Evolutionary conservation across 176 grass and related monocot species (phyloP).

Genomic region (Carex pumila): DNA sequence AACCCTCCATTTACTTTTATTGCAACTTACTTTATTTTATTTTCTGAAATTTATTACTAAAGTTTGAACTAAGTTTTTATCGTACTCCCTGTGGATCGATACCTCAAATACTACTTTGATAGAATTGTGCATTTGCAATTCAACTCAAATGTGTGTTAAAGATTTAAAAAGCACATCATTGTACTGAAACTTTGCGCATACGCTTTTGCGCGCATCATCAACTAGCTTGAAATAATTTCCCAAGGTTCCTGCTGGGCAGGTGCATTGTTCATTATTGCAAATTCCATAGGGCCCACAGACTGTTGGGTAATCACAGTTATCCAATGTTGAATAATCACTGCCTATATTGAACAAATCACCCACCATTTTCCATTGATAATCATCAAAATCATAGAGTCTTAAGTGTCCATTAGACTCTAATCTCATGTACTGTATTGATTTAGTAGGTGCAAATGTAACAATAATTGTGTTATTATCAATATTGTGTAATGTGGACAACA

Average conservation of each 20-base stretch:
- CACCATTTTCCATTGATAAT: not conserved
- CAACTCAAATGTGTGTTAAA: too few relatives aligned
- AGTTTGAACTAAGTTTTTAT: too few relatives aligned
- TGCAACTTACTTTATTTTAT: too few relatives aligned
- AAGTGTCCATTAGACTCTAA: not conserved
- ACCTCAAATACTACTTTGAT: too few relatives aligned
- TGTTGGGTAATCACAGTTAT: not conserved
- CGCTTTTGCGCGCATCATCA: too few relatives aligned
- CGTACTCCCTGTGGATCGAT: too few relatives aligned
- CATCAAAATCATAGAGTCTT: not conserved
- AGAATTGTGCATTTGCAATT: too few relatives aligned
- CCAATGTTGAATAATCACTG: too few relatives aligned
- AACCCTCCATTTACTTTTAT: too few relatives aligned
- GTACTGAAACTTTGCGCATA: too few relatives aligned
- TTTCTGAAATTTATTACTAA: too few relatives aligned
- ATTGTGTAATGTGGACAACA: not conserved
- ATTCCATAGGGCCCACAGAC: conserved; percentile 1
- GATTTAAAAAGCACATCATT: too few relatives aligned
- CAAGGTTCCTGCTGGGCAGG: not conserved
- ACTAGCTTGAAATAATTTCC: not conserved
- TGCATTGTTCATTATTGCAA: not conserved
- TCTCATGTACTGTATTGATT: not conserved
- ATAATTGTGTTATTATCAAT: not conserved
- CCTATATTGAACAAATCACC: not conserved
- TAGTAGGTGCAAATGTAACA: not conserved